These are phyloP conservation scores for Heliamphora pulchella DNA, from an alignment of 179 eudicot species.

Conservation along the genomic window DNA sequence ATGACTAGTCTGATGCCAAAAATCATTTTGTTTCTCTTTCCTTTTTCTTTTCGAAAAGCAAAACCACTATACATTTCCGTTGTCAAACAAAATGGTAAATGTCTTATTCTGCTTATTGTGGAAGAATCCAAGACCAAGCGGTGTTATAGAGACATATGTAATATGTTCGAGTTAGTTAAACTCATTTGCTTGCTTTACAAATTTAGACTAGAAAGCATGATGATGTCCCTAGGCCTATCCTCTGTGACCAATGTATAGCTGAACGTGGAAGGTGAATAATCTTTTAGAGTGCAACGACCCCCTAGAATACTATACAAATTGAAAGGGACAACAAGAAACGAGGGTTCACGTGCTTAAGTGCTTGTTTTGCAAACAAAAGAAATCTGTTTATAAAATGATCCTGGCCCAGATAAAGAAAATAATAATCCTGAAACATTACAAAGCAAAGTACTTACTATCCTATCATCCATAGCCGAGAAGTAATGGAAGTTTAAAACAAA, in stretches of 20 bases:
- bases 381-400: not conserved
- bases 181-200: not conserved
- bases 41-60: not conserved
- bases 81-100: not conserved
- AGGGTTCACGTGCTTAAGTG: not conserved
- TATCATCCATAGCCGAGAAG: not conserved
- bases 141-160: not conserved
- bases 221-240: not conserved
- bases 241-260: not conserved
- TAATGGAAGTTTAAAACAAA: not conserved
- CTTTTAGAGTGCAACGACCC: not conserved
- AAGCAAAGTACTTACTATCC: not conserved
- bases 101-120: not conserved
- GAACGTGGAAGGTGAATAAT: not conserved
- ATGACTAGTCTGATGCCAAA: not conserved
- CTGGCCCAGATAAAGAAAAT: not conserved
- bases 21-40: not conserved
- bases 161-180: not conserved
- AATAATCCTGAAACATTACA: not conserved
- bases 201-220: not conserved
- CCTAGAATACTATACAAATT: not conserved
- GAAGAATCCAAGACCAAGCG: not conserved
- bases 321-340: not conserved
- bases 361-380: not conserved
- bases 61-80: not conserved